Evolutionary conservation across 805 yeast species (phyloP).

Genomic region (Sugiyamaella valdiviana): DNA sequence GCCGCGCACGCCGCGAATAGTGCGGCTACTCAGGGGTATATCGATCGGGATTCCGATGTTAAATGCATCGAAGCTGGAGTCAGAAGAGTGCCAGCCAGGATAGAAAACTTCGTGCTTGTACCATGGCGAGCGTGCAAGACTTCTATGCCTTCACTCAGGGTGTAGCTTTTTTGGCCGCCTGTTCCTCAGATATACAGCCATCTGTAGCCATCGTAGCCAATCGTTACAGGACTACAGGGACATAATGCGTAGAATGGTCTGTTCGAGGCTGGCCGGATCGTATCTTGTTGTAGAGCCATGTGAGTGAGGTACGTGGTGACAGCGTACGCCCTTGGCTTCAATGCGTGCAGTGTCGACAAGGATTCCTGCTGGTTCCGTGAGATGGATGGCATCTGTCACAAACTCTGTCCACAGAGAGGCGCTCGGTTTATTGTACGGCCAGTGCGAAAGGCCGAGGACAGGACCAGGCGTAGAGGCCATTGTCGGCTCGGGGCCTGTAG

Average conservation of each 20-base stretch:
- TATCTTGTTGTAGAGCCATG: slow-evolving; percentile 3
- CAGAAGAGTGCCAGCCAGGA: too few species aligned
- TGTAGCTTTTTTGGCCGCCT: too few species aligned
- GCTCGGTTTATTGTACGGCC: not conserved
- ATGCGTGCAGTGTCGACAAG: slow-evolving; percentile 1
- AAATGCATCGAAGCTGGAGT: too few species aligned
- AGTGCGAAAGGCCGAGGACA: not conserved
- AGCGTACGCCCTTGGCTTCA: slow-evolving; percentile 4
- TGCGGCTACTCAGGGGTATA: too few species aligned
- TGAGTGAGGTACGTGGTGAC: slow-evolving; percentile 10
- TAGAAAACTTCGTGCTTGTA: too few species aligned
- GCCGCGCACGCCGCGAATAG: too few species aligned
- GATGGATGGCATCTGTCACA: slow-evolving; percentile 58
- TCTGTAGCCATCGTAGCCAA: too few species aligned
- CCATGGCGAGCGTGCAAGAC: too few species aligned
- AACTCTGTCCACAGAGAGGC: slow-evolving; percentile 38
- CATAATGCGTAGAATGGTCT: slow-evolving; percentile 3
- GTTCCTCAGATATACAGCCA: too few species aligned
- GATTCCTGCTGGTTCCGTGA: slow-evolving; percentile 12
- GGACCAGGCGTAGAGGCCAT: not conserved
- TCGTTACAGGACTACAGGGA: not conserved
- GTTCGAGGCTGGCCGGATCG: slow-evolving; percentile 7
- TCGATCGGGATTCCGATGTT: too few species aligned
- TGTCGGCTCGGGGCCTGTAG: not conserved
- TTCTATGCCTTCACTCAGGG: too few species aligned